A percentile compares a stretch with the other conserved stretches of the same genome.
Evolutionary conservation across 257 asterid genomes (phyloP).

Genomic region (Nicotiana obtusifolia): DNA sequence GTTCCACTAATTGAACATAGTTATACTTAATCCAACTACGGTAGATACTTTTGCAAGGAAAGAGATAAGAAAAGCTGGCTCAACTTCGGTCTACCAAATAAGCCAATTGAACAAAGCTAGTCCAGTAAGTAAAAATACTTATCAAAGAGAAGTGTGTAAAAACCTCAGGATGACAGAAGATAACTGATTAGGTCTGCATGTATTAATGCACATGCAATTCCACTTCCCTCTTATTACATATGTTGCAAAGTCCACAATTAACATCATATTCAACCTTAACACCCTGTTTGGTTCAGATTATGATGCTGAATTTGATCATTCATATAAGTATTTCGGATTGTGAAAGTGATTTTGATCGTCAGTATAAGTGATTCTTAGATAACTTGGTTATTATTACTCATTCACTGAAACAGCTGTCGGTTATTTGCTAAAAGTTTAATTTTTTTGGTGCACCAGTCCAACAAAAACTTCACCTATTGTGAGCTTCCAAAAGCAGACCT

Average conservation of each 20-base stretch:
- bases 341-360: background rate
- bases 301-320: no score
- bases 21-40: background rate
- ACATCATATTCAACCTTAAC: no score
- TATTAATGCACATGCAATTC: background rate
- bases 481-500: slow-evolving; percentile 1
- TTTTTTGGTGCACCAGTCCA: background rate
- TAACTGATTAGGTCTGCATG: background rate
- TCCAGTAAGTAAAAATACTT: background rate
- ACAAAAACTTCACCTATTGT: background rate
- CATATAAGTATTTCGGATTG: no score
- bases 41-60: background rate
- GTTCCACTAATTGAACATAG: background rate
- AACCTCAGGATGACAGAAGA: background rate
- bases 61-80: background rate
- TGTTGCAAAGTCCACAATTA: no score
- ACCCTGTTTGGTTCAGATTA: no score
- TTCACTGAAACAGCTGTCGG: background rate
- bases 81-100: no score
- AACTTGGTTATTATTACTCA: background rate
- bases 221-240: background rate
- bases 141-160: background rate
- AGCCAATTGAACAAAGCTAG: no score
- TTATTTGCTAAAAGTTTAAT: background rate
- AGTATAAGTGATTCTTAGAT: background rate